Evolutionary conservation across 805 yeast species (phyloP).

Genomic region (Candida ortonii): DNA sequence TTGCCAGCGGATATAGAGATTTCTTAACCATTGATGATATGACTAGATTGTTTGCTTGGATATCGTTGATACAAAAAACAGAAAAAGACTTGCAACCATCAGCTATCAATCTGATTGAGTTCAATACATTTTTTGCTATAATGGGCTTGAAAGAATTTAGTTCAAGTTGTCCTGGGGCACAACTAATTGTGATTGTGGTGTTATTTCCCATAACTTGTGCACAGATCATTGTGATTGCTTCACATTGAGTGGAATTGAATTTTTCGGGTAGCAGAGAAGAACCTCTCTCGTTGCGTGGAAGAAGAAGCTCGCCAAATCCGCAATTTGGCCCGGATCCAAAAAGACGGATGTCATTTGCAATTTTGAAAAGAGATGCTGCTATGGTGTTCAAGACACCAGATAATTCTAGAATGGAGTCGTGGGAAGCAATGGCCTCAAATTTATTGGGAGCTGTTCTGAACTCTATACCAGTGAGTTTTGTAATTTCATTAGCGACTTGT

Average conservation of each 20-base stretch:
- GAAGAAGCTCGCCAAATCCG: constrained; percentile 90
- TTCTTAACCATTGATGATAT: no score
- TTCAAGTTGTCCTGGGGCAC: constrained; percentile 98
- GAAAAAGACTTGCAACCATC: no score
- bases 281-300: constrained; percentile 98
- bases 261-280: constrained; percentile 98
- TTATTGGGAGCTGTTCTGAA: constrained; percentile 95
- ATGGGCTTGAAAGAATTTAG: constrained; percentile 96
- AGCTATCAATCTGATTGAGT: constrained; percentile 87
- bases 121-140: constrained; percentile 81
- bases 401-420: constrained; percentile 94
- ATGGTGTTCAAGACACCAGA: constrained; percentile 95
- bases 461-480: constrained; percentile 79
- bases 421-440: constrained; percentile 97
- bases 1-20: no score
- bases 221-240: constrained; percentile 96
- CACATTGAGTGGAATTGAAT: constrained; percentile 98
- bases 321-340: constrained; percentile 98
- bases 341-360: constrained; percentile 95
- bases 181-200: constrained; percentile 89
- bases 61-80: no score
- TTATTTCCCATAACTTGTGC: constrained; percentile 96
- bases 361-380: constrained; percentile 88
- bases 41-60: no score
- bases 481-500: constrained; percentile 77